phyloP scores from a whole-genome alignment of 768 basidiomycete genomes.

The Trametopsis cervina region DNA sequence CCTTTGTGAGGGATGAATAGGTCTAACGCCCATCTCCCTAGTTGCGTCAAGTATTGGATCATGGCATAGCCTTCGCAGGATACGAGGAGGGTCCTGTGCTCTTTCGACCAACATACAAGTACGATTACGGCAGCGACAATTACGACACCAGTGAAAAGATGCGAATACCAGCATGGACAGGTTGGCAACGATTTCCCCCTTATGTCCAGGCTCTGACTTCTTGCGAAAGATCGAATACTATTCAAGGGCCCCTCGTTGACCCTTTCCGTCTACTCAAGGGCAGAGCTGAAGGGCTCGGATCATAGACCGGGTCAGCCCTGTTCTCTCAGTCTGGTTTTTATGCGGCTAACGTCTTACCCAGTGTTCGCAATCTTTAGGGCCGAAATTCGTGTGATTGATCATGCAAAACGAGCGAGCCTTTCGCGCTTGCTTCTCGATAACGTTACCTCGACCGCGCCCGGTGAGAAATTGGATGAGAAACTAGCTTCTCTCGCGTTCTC shows the following conservation, averaged over 20 bases:
- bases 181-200: too few relatives aligned
- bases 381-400: constrained; percentile 73
- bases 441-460: constrained; percentile 53
- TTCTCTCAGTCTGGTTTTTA: not conserved
- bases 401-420: constrained; percentile 62
- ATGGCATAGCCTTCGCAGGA: constrained; percentile 67
- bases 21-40: constrained; percentile 24
- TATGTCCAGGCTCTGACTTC: not conserved
- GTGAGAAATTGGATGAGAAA: constrained; percentile 67
- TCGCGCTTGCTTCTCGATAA: constrained; percentile 62
- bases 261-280: constrained; percentile 72
- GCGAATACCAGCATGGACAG: constrained; percentile 97
- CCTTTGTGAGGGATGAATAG: constrained; percentile 4
- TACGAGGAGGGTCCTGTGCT: constrained; percentile 86
- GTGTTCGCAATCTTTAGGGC: constrained; percentile 84
- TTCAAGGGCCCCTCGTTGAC: constrained; percentile 72
- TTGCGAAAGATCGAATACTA: constrained; percentile 74
- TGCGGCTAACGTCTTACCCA: constrained; percentile 20
- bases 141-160: constrained; percentile 97
- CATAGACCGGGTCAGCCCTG: constrained; percentile 72
- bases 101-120: constrained; percentile 96
- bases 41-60: constrained; percentile 69
- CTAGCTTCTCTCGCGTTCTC: constrained; percentile 51
- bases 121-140: constrained; percentile 70
- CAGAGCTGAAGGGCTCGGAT: constrained; percentile 87